A percentile compares a stretch with the other conserved stretches of the same genome.
Evolutionary conservation across 225 moss, liverwort and hornwort genomes (phyloP).

Genomic region (Marchantia paleacea): DNA sequence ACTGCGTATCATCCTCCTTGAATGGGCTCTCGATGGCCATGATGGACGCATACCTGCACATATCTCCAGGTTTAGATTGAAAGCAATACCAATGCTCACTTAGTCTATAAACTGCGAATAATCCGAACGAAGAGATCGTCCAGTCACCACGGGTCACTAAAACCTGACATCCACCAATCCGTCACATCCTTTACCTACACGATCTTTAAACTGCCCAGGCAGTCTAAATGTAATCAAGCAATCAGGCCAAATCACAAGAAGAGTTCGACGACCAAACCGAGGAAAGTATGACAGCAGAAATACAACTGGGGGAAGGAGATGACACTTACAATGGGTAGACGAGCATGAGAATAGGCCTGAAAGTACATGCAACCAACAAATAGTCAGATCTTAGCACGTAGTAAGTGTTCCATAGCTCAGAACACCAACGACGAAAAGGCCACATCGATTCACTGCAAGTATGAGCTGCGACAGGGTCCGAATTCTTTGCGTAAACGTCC

Average conservation of each 20-base stretch:
- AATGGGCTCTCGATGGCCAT: constrained; percentile 49
- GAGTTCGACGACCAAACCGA: too few species aligned
- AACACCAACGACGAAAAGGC: background rate
- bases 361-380: background rate
- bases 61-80: background rate
- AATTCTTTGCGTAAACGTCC: too few species aligned
- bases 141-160: background rate
- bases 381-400: background rate
- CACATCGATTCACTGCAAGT: background rate
- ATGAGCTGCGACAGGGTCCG: too few species aligned
- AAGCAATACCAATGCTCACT: background rate
- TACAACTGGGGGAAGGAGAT: background rate
- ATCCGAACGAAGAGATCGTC: background rate
- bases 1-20: constrained; percentile 56
- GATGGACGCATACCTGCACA: constrained; percentile 44
- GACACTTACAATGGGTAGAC: constrained; percentile 39
- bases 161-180: background rate
- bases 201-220: too few species aligned
- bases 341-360: constrained; percentile 40
- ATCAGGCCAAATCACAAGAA: too few species aligned
- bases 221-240: too few species aligned
- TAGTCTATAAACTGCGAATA: background rate
- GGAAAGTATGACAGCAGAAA: too few species aligned
- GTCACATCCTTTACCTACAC: background rate
- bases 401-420: background rate